These are phyloP conservation scores for Lactarius hengduanensis DNA, from an alignment of 768 basidiomycete genomes.

Conservation along the genomic window DNA sequence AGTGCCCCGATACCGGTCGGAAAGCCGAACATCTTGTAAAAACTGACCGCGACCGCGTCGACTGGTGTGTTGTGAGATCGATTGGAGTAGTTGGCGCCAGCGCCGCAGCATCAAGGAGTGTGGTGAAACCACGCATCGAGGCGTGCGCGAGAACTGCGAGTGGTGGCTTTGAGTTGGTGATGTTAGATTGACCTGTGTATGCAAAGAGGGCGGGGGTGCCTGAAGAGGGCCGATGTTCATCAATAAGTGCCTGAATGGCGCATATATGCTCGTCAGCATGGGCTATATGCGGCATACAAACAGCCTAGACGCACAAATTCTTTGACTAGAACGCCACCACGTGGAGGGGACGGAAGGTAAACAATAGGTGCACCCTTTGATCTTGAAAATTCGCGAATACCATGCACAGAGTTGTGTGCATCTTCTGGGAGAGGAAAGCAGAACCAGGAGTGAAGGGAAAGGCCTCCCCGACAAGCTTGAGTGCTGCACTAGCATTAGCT, in stretches of 20 bases:
- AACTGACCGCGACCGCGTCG: slow-evolving; percentile 80
- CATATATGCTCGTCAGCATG: background rate
- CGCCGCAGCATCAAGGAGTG: slow-evolving; percentile 80
- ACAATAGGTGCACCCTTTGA: slow-evolving; percentile 53
- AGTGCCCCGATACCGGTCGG: slow-evolving; percentile 84
- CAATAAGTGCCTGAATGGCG: slow-evolving; percentile 51
- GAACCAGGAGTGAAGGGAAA: slow-evolving; percentile 66
- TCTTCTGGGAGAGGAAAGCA: slow-evolving; percentile 69
- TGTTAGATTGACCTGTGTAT: slow-evolving; percentile 79
- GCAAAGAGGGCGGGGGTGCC: slow-evolving; percentile 63
- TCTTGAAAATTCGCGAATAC: slow-evolving; percentile 70
- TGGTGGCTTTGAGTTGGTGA: slow-evolving; percentile 71
- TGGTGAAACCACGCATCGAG: slow-evolving; percentile 64
- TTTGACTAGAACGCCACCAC: slow-evolving; percentile 61
- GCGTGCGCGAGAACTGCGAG: slow-evolving; percentile 66
- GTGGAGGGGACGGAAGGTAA: slow-evolving; percentile 63
- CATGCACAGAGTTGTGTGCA: slow-evolving; percentile 83
- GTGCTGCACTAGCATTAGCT: slow-evolving; percentile 71
- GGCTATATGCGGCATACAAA: slow-evolving; percentile 14
- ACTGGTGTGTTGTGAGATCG: slow-evolving; percentile 63
- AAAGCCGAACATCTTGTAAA: slow-evolving; percentile 91
- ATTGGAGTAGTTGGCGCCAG: slow-evolving; percentile 70
- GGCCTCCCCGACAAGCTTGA: slow-evolving; percentile 81
- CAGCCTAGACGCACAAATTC: slow-evolving; percentile 48
- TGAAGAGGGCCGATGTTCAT: slow-evolving; percentile 48